Base-by-base conservation (phyloP, 2,329 filamentous ascomycete genomes). In the Dendryphion nanum region DNA sequence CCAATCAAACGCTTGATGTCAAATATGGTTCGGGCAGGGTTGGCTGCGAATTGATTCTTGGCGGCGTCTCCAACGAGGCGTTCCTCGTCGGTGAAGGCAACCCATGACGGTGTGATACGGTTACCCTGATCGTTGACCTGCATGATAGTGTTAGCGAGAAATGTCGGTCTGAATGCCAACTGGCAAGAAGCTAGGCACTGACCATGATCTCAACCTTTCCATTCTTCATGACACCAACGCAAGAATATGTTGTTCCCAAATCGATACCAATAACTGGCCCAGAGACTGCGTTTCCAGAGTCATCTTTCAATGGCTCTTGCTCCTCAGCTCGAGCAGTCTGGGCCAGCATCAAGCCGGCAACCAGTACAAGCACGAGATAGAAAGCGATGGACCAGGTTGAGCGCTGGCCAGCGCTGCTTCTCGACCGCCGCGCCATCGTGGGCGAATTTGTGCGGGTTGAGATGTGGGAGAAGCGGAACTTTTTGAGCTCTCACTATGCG, bases 61-160 rank as follows among this genome's bases (percentile, higher is more conserved):
- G 67, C 68, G 62, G 93, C 89, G 71, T 98, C 93, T 79, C 93
- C 93, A 56, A 98, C 89, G 54, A 98, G 79, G 66, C 93, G 85
- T 74, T 97, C 93, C 50, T 96, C 89, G 61, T 97, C 90, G 70
- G 89, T 97, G 72, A 95, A 95, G 63, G 89, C 89, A 66, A 95
- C 89, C 72, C 93, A 95, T 50, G 89, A 95, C 34, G 64, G 64
- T 33, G 64, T 68, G 48, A 67, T 68, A 56, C 64, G 64, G 57
- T 68, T 68, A 61, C 64, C 63, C 64, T 37, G 14, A 42, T 37
- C 47, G 18, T 50, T 43, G 41, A 50, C 34, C 31, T 48, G 50
- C 63, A 38, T 62, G 54, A 4, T 20, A 5, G 14, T 16, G 13
- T 17, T 16, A 12, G 16, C 15, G 17, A 19, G 17, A 19, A 20